These are phyloP conservation scores for Ceratocystis eucalypticola DNA, from an alignment of 2,329 filamentous ascomycete genomes.

Conservation along the genomic window DNA sequence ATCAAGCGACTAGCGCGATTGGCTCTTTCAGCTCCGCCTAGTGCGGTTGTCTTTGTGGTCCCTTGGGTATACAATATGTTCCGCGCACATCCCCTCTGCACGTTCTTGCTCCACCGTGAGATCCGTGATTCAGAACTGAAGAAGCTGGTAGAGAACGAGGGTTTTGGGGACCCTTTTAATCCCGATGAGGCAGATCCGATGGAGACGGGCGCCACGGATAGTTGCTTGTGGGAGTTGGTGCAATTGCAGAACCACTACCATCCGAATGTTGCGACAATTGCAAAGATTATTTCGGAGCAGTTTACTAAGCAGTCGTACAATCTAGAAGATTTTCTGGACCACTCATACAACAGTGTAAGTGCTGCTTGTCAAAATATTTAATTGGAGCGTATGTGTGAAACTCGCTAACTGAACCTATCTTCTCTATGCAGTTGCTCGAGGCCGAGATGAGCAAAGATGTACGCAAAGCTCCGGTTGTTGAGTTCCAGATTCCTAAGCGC, in stretches of 20 bases:
- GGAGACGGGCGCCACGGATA: constrained; percentile 76
- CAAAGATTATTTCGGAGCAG: constrained; percentile 87
- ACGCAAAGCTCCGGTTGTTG: constrained; percentile 76
- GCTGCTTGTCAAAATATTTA: neutral
- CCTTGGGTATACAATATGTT: constrained; percentile 95
- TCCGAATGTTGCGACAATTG: constrained; percentile 86
- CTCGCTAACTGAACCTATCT: neutral
- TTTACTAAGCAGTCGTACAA: constrained; percentile 94
- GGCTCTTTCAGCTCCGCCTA: constrained; percentile 74
- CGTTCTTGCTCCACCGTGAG: constrained; percentile 88
- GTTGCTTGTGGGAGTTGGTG: constrained; percentile 87
- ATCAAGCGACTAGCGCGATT: constrained; percentile 83
- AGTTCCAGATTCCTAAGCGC: constrained; percentile 84
- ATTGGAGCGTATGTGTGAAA: neutral
- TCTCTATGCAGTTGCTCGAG: constrained; percentile 55
- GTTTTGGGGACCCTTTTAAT: constrained; percentile 60
- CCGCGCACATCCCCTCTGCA: constrained; percentile 76
- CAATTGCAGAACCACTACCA: constrained; percentile 89
- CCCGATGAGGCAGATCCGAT: constrained; percentile 67
- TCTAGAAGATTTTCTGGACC: constrained; percentile 92
- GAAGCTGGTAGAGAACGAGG: constrained; percentile 45
- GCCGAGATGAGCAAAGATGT: constrained; percentile 71
- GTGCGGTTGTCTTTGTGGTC: constrained; percentile 74
- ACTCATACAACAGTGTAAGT: constrained; percentile 71
- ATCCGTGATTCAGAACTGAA: constrained; percentile 44